Base-by-base conservation (phyloP, 495 filamentous ascomycete species). In the Talaromyces nanjingensis region DNA sequence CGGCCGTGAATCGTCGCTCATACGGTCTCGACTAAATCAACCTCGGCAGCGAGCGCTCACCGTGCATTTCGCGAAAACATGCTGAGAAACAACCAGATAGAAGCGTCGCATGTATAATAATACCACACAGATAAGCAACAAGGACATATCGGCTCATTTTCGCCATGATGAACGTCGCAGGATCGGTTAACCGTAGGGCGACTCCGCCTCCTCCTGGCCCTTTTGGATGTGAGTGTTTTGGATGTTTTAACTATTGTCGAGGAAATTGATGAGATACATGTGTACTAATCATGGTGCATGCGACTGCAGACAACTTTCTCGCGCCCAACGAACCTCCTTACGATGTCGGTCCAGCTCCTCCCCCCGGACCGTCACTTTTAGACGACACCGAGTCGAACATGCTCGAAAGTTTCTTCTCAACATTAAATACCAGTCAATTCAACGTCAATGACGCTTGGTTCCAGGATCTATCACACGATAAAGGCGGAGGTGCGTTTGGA, bases 391-490 rank as follows among this genome's bases (percentile, higher is more conserved):
- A 89, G 68, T 82, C 78, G 42, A 84, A 79, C 64, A 79, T 86
- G 72, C 76, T 88, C n/a, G 79, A 81, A 31, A 80, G 74, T 65
- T 89, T 88, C 73, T 87, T 88, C 70, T 83, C 82, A 58, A 83
- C 79, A 20, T 76, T 87, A 69, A 81, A 81, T 61, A 74, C 81
- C 2, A 81, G 83, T 57, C 77, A 80, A n/a, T 82, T 85, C 59
- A 64, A 69, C 33, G 69, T 78, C 29, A 77, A 75, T 54, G 79
- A 81, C 18, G 80, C 80, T 57, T 83, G 79, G 74, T 69, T 79
- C 58, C 67, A 70, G 29, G 69, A 72, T 25, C 69, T 71, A 27
- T 56, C 64, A 22, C 73, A 76, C 57, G 78, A 77, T 56, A 82
- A 83, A 68, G 70, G 78, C 0, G 69, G 80, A 6, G 76, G 78